Evolutionary conservation across 306 rosid genomes (phyloP), one percentile per base, ranked within the genome.

Genomic region (Citrullus colocynthis): DNA sequence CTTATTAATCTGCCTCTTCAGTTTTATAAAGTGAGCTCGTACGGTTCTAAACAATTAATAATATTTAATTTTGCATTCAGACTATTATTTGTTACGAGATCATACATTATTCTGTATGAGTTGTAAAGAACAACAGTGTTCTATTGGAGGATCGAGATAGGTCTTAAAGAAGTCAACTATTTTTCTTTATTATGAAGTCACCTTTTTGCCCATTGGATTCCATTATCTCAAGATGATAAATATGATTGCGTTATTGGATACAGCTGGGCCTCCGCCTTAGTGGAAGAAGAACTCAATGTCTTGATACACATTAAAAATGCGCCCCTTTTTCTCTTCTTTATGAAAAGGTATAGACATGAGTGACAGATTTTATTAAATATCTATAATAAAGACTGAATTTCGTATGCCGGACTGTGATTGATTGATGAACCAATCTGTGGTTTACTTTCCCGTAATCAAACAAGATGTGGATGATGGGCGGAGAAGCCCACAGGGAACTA

Each of bases 131-230:
- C 59, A 45, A 41, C 41, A 51, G 77, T 49, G 42, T 49, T 51
- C 6, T 51, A 51, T 73, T 28, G 28, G 30, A 51, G 60, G 77
- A 71, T 72, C 1, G 77, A 42, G 60, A 49, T 54, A 73, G 77
- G 77, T 49, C 15, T 30, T 73, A 49, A 15, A 18, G 7, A 48
- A 32, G 62, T 74, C 78, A 74, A 74, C 45, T 24, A 15, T 52
- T 74, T 52, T 74, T 74, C 78, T 74, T 34, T 74, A 74, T 32
- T 72, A 28, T 52, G 37, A 54, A 48, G 62, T 32, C 17, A 52
- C 63, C 45, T 74, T 74, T 74, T 34, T 73, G 44, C 5, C 28
- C 78, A 74, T 52, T 74, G 78, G 61, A 74, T 52, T 74, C 78
- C 78, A 74, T 30, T 74, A 32, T 74, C 30, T 18, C 32, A 21